Conservation (phyloP, 495 filamentous ascomycete species). For the Lophium mytilinum region DNA sequence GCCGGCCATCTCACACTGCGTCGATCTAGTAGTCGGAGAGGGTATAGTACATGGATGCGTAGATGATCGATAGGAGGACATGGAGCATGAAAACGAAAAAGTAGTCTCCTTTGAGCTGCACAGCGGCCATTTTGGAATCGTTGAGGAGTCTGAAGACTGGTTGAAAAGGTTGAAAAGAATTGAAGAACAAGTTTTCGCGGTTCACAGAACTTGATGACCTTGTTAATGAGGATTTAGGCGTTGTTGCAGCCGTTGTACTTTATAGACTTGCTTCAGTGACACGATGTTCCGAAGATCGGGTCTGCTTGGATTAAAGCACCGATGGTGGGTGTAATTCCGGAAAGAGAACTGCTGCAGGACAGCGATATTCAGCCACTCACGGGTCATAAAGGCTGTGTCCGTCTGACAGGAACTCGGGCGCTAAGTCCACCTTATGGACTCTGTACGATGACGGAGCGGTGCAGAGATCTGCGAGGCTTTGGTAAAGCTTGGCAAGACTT, state of each 20-base stretch:
- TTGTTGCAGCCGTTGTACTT: conserved; percentile 18
- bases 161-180: background rate
- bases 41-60: background rate
- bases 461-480: too few relatives aligned
- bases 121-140: background rate
- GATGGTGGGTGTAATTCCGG: too few relatives aligned
- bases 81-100: conserved; percentile 1
- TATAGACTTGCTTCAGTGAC: background rate
- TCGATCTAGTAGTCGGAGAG: background rate
- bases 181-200: background rate
- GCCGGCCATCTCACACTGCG: background rate
- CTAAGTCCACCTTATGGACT: too few relatives aligned
- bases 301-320: too few relatives aligned
- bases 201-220: background rate
- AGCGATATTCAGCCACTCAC: too few relatives aligned
- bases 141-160: background rate
- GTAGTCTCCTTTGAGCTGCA: conserved; percentile 1
- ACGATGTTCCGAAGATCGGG: too few relatives aligned
- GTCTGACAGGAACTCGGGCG: too few relatives aligned
- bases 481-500: too few relatives aligned
- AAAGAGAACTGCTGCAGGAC: too few relatives aligned
- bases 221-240: background rate
- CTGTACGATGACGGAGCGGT: too few relatives aligned
- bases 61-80: background rate
- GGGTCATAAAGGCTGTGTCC: too few relatives aligned